Percentiles rank a stretch among this genome's conserved stretches.
These are phyloP conservation scores for Penicillium sp. DNA, from an alignment of 2,329 filamentous ascomycete species.

Conservation along the genomic window DNA sequence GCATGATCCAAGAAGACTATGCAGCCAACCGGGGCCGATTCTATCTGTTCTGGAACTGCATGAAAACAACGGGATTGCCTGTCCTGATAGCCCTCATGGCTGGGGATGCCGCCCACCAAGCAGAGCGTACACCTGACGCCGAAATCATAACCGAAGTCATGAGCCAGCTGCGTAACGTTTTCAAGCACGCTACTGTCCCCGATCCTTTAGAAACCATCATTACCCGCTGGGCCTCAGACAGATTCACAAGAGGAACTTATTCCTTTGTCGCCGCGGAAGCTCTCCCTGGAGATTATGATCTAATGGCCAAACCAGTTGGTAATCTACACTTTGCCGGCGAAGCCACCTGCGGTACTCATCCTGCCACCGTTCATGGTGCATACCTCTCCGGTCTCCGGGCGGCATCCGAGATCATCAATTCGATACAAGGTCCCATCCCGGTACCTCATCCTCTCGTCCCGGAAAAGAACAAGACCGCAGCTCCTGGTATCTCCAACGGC, in stretches of 20 bases:
- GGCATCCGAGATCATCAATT: slow-evolving; percentile 81
- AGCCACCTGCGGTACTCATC: slow-evolving; percentile 93
- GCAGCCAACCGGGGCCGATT: slow-evolving; percentile 81
- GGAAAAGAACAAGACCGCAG: slow-evolving; percentile 58
- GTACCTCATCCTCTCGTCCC: slow-evolving; percentile 75
- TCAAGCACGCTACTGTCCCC: slow-evolving; percentile 68
- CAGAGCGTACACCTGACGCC: slow-evolving; percentile 76
- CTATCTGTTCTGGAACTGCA: slow-evolving; percentile 97
- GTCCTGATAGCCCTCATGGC: slow-evolving; percentile 94
- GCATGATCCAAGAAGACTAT: slow-evolving; percentile 80
- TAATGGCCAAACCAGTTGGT: slow-evolving; percentile 82
- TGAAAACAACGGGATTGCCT: slow-evolving; percentile 84
- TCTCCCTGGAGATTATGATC: slow-evolving; percentile 84
- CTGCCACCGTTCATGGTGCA: slow-evolving; percentile 94
- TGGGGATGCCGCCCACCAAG: slow-evolving; percentile 88
- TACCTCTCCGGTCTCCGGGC: slow-evolving; percentile 92
- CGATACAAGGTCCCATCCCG: slow-evolving; percentile 79
- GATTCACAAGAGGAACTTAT: slow-evolving; percentile 91
- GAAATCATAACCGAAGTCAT: slow-evolving; percentile 82
- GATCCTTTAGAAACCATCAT: slow-evolving; percentile 83
- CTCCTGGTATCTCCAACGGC: slow-evolving; percentile 24
- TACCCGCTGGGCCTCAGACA: slow-evolving; percentile 89
- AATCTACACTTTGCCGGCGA: slow-evolving; percentile 96
- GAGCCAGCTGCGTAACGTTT: slow-evolving; percentile 75
- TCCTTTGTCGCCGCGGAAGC: slow-evolving; percentile 89